Base-by-base conservation (phyloP, 306 rosid species). In the Biancaea sappan region DNA sequence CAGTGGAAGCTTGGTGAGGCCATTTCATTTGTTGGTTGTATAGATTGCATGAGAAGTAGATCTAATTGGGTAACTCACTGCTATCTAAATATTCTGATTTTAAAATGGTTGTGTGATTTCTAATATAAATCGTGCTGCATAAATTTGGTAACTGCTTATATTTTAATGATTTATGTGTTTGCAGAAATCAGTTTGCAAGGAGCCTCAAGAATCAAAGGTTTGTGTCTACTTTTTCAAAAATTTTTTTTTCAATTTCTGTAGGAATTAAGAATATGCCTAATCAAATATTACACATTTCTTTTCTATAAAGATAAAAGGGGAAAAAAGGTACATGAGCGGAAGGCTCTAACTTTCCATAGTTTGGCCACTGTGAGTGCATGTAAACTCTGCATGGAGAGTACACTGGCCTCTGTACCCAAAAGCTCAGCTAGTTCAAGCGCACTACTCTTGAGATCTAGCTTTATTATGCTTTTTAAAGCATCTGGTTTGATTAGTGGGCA, bases 141-240 rank as follows among this genome's bases (percentile, higher is more conserved):
- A 31, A 40, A 48, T 69, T 65, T 24, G 59, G 12, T n/a, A 16
- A 47, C 48, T 18, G 13, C 40, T 18, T 68, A 69, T 41, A 32
- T 78, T 62, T 61, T 75, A 62, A 77, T 40, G 59, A 25, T 18
- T 61, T 35, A 25, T 64, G 2, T 75, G 51, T 66, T 66, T 79
- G 86, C 94, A 94, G 98, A 94, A 86, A 88, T 84, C 94, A 66
- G 82, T 94, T 44, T 78, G 76, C 85, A 88, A 83, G 81, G 96
- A 94, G 71, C 86, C 91, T 54, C 78, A 85, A 25, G 91, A 89
- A 5, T 94, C 94, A 7, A 86, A 94, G 94, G 98, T 94, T 75
- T 58, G 92, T 77, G 14, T 74, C 21, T 69, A 14, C 10, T 58
- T 21, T 50, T 69, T 52, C 28, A 29, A 0, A n/a, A n/a, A n/a